Evolutionary conservation across 208 protist genomes (phyloP).

Genomic region (Herpetomonas muscarum): DNA sequence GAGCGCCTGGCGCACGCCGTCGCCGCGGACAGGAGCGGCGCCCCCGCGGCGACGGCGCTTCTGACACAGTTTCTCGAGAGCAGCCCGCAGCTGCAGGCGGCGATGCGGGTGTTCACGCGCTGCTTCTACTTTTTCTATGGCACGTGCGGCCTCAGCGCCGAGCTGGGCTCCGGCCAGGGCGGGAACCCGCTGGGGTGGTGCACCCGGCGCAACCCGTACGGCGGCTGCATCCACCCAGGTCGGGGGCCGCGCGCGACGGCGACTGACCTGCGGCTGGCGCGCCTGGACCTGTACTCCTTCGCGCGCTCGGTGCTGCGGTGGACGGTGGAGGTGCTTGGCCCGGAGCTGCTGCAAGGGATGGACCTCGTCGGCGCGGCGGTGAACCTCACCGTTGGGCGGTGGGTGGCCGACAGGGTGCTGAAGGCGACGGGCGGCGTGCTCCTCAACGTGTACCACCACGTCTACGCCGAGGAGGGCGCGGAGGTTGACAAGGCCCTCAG

Average conservation of each 20-base stretch:
- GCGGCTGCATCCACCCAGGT: constrained; percentile 67
- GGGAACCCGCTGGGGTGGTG: constrained; percentile 64
- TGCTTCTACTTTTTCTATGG: constrained; percentile 86
- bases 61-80: constrained; percentile 46
- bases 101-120: constrained; percentile 68
- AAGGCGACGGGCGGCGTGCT: constrained; percentile 46
- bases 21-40: background rate
- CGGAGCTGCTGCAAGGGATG: constrained; percentile 15
- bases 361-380: constrained; percentile 25
- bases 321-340: constrained; percentile 44
- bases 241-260: constrained; percentile 41
- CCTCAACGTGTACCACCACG: constrained; percentile 67
- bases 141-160: constrained; percentile 49
- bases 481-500: constrained; percentile 31
- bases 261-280: constrained; percentile 57
- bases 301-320: constrained; percentile 60
- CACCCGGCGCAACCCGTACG: constrained; percentile 45
- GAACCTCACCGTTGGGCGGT: constrained; percentile 47
- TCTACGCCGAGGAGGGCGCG: constrained; percentile 45
- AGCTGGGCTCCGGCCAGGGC: constrained; percentile 41
- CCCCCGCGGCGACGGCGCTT: background rate
- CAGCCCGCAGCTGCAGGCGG: constrained; percentile 22
- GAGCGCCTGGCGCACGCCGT: constrained; percentile 15
- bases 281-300: constrained; percentile 72
- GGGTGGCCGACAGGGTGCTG: constrained; percentile 68